Conservation (phyloP, 129 eudicot genomes). For the Flaveria robusta region DNA sequence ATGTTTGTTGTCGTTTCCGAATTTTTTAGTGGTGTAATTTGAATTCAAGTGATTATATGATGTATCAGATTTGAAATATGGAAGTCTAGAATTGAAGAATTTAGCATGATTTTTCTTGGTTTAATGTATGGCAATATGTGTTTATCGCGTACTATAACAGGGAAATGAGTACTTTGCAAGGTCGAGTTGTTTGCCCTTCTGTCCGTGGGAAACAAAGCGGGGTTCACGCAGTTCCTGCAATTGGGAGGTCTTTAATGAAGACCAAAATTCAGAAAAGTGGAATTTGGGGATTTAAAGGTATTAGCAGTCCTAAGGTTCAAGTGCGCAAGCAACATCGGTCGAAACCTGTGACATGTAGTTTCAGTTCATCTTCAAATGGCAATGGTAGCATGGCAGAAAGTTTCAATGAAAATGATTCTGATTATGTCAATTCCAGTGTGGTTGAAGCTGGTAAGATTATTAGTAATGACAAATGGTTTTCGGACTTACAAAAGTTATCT, state of each 20-base stretch:
- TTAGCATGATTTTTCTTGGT: not conserved
- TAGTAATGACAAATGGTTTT: not conserved
- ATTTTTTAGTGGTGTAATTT: not conserved
- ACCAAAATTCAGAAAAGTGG: constrained; percentile 55
- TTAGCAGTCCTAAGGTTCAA: constrained; percentile 36
- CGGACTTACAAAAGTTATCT: not conserved
- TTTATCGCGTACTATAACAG: constrained; percentile 24
- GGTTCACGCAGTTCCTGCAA: constrained; percentile 29
- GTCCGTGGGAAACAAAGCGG: constrained; percentile 59
- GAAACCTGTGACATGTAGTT: constrained; percentile 51
- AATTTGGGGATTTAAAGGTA: constrained; percentile 53
- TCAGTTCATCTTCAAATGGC: constrained; percentile 87
- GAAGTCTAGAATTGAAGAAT: constrained; percentile 1
- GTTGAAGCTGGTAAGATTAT: constrained; percentile 78
- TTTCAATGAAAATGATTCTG: constrained; percentile 72
- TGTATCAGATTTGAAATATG: not conserved
- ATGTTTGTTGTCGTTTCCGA: constrained; percentile 4
- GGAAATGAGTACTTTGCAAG: constrained; percentile 68
- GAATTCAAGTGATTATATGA: constrained; percentile 8
- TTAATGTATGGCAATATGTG: constrained; percentile 1
- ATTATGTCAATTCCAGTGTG: constrained; percentile 85
- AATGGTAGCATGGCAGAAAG: constrained; percentile 87
- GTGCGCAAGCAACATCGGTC: constrained; percentile 34
- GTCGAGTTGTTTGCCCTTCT: too few species aligned
- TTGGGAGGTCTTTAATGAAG: constrained; percentile 49